These are phyloP conservation scores for Hypoxylon sp. DNA, from an alignment of 2,329 filamentous ascomycete species.

Conservation along the genomic window DNA sequence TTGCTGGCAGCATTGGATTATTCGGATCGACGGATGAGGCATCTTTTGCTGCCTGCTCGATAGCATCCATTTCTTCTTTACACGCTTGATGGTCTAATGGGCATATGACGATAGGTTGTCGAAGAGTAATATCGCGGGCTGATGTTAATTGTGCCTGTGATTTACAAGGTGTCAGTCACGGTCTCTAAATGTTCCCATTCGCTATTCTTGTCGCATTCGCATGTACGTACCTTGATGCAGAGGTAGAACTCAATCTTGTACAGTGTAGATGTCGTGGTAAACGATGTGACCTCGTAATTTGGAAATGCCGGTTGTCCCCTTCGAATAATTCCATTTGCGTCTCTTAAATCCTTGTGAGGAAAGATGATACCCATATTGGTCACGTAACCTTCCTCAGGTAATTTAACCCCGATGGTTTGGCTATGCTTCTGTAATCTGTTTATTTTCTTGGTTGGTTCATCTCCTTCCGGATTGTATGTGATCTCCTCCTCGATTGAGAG, in stretches of 20 bases:
- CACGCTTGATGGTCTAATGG: constrained; percentile 95
- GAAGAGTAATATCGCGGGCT: constrained; percentile 87
- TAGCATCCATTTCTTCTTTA: constrained; percentile 98
- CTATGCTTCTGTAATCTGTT: constrained; percentile 89
- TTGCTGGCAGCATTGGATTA: constrained; percentile 92
- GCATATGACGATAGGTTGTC: constrained; percentile 95
- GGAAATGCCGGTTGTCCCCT: constrained; percentile 90
- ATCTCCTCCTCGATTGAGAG: constrained; percentile 97
- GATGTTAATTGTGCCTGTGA: constrained; percentile 86
- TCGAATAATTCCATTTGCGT: constrained; percentile 88
- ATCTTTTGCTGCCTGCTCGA: constrained; percentile 95
- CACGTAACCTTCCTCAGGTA: constrained; percentile 92
- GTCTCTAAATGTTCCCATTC: constrained; percentile 6
- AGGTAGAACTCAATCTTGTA: constrained; percentile 99
- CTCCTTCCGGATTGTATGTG: constrained; percentile 97
- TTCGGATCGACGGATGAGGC: constrained; percentile 89
- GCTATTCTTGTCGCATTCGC: background rate
- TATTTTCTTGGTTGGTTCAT: constrained; percentile 91
- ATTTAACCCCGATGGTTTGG: constrained; percentile 83
- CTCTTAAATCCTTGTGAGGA: constrained; percentile 88
- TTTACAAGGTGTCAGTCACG: constrained; percentile 35
- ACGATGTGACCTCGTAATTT: constrained; percentile 88
- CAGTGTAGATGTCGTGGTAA: constrained; percentile 92
- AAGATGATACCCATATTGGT: constrained; percentile 94
- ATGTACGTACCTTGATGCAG: constrained; percentile 82